Conservation (phyloP, 768 basidiomycete species). For the Gelatoporia subvermispora region DNA sequence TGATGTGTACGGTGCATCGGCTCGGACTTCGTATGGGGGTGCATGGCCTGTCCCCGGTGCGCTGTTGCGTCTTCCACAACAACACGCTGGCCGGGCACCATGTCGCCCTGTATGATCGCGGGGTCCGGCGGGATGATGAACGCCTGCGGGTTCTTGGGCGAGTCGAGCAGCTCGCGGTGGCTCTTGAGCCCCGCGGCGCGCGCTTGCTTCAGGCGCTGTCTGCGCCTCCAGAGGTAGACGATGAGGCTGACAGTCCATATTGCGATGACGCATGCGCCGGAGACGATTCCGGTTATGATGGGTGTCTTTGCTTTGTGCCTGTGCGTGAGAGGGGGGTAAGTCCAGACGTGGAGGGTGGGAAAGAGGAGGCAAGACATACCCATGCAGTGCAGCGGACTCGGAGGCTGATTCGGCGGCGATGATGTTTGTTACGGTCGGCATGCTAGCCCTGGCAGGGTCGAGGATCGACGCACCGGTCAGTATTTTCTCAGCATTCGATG, state of each 20-base stretch:
- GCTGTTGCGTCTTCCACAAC: constrained; percentile 11
- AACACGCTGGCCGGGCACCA: constrained; percentile 34
- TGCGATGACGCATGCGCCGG: constrained; percentile 45
- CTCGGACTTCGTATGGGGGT: not conserved
- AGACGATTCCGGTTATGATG: constrained; percentile 55
- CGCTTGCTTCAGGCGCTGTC: constrained; percentile 42
- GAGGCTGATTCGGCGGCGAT: constrained; percentile 13
- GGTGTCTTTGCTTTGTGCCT: constrained; percentile 56
- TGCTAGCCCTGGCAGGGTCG: not conserved
- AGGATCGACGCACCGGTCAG: no score
- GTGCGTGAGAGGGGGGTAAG: not conserved
- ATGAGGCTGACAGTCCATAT: constrained; percentile 53
- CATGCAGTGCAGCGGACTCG: constrained; percentile 9
- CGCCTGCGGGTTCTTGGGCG: constrained; percentile 29
- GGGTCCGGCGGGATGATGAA: constrained; percentile 60
- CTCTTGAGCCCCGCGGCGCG: constrained; percentile 38
- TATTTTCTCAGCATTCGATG: no score
- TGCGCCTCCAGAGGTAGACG: constrained; percentile 53
- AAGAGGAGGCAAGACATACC: constrained; percentile 5
- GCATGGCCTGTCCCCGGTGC: constrained; percentile 1
- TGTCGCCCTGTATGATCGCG: constrained; percentile 51
- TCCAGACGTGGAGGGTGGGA: not conserved
- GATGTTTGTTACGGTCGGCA: constrained; percentile 5
- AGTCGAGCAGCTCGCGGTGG: constrained; percentile 34
- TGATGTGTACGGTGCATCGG: not conserved